Base-by-base conservation (phyloP, 2,329 filamentous ascomycete genomes). In the Colletotrichum godetiae region DNA sequence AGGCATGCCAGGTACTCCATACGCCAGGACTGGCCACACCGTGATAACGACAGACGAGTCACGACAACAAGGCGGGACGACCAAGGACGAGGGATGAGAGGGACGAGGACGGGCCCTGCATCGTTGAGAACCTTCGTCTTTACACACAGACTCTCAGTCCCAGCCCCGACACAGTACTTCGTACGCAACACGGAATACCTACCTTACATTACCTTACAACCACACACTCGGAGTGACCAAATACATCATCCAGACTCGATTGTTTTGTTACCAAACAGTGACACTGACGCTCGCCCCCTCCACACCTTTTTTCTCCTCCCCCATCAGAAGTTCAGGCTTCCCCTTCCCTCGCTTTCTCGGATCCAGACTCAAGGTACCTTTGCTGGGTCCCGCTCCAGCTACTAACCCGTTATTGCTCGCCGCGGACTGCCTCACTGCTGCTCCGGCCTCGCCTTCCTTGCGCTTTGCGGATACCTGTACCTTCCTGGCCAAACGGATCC, bases 371-470 rank as follows among this genome's bases (percentile, higher is more conserved):
- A 49, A 49, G 42, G 42, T 49, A 49, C 42, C 42, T 49, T 49
- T 49, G 42, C 42, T 49, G n/a, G 33, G 58, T 29, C 58, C 58
- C 58, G 35, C 58, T 61, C 37, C 13, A 5, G 58, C 58, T 42
- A 35, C 58, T 46, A 46, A 61, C 58, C 60, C 27, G 42, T 52
- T 52, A 19, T 62, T 49, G 42, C 59, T 62, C 27, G 59, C 42
- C 24, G 59, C 37, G 27, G 27, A 49, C 24, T 52, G 59, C 49
- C 59, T 22, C 29, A 12, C 27, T 62, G 37, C 59, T 62, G 24
- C 37, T 60, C 27, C 33, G 22, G 35, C 35, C 24, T 60, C 35
- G 22, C 42, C 35, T 33, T 24, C 27, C 60, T 22, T 29, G 11
- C 12, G 31, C 31, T 22, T 19, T 52, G 13, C 42, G 19, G 19